A percentile compares a stretch with the other conserved stretches of the same genome.
Conservation (phyloP, 306 rosid genomes). For the Inga laurina region DNA sequence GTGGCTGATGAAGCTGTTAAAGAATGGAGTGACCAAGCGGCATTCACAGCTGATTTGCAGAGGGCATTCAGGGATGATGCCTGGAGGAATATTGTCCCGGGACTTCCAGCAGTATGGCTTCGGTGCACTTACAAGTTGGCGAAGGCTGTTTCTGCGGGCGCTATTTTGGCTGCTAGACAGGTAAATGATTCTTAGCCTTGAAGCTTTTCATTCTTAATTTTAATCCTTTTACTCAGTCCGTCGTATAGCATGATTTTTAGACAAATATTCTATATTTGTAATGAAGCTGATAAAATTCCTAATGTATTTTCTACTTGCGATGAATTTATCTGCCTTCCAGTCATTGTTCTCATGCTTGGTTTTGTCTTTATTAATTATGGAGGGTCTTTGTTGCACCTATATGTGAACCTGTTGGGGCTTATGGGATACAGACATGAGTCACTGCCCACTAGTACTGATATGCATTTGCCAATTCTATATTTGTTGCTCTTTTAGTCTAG, state of each 20-base stretch:
- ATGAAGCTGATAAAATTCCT: background rate
- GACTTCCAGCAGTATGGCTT: constrained; percentile 76
- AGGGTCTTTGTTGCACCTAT: background rate
- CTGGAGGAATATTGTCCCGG: constrained; percentile 88
- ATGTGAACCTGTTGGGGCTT: background rate
- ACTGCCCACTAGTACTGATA: background rate
- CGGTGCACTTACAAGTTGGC: constrained; percentile 83
- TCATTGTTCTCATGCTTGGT: background rate
- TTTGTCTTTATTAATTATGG: background rate
- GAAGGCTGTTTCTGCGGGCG: constrained; percentile 72
- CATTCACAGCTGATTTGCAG: constrained; percentile 78
- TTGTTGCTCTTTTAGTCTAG: background rate
- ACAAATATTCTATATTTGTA: background rate
- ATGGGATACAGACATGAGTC: background rate
- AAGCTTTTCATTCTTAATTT: background rate
- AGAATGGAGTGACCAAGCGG: constrained; percentile 82
- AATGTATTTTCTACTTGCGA: background rate
- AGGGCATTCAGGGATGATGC: constrained; percentile 82
- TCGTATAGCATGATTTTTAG: background rate
- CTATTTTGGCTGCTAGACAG: constrained; percentile 72
- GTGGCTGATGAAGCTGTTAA: constrained; percentile 78
- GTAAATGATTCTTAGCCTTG: constrained; percentile 37
- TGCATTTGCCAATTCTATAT: background rate
- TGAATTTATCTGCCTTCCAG: background rate
- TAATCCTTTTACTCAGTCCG: background rate